phyloP scores from a whole-genome alignment of 2,329 filamentous ascomycete genomes.

The Chaetomium sp. region DNA sequence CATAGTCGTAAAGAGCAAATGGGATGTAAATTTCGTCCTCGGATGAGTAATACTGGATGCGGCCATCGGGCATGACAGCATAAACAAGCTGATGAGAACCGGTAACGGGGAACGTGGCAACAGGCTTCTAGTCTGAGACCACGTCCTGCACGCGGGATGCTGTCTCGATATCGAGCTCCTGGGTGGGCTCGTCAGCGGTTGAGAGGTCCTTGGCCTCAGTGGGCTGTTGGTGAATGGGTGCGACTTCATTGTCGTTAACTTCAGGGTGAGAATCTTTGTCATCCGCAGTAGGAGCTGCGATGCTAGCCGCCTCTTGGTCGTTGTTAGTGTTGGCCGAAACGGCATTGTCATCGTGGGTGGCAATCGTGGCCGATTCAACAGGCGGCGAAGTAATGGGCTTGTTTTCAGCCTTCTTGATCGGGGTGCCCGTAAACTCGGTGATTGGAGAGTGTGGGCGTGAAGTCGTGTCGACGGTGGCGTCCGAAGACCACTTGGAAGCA shows the following conservation, averaged over 20 bases:
- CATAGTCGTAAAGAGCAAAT: not conserved
- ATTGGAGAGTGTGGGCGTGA: not conserved
- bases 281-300: too few relatives aligned
- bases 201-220: not conserved
- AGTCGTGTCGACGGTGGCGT: not conserved
- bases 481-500: not conserved
- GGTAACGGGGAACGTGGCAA: conserved; percentile 2
- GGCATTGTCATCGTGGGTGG: too few relatives aligned
- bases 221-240: not conserved
- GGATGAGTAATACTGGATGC: not conserved
- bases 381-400: too few relatives aligned
- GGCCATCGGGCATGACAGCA: not conserved
- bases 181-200: not conserved
- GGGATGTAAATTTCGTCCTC: not conserved
- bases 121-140: not conserved
- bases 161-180: not conserved
- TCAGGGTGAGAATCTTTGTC: too few relatives aligned
- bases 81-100: not conserved
- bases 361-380: too few relatives aligned
- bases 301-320: too few relatives aligned
- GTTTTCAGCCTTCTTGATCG: not conserved
- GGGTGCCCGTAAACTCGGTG: not conserved
- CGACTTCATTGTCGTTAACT: too few relatives aligned
- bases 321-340: too few relatives aligned
- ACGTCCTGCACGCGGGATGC: not conserved